A percentile compares a stretch with the other conserved stretches of the same genome.
Conservation (phyloP, 768 basidiomycete genomes). For the Phallus indusiatus region DNA sequence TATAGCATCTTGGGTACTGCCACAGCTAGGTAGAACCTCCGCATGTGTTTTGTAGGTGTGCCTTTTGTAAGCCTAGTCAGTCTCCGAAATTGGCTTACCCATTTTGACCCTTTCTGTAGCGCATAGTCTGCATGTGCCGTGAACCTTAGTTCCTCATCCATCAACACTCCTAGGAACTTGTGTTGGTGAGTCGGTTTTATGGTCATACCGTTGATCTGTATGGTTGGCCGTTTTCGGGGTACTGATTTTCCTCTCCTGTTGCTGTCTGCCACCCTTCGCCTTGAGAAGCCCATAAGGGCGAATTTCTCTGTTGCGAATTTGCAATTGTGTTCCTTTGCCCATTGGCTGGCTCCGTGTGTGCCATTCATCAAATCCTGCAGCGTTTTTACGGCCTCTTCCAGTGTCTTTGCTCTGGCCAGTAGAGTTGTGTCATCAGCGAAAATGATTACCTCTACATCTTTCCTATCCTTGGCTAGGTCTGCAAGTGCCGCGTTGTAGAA, state of each 20-base stretch:
- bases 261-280: background rate
- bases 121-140: background rate
- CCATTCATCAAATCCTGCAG: constrained; percentile 14
- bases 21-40: background rate
- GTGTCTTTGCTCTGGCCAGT: constrained; percentile 6
- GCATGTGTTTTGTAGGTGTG: background rate
- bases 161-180: background rate
- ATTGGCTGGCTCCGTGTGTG: constrained; percentile 17
- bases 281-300: background rate
- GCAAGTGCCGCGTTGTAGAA: constrained; percentile 17
- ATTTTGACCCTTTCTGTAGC: background rate
- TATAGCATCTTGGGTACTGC: constrained; percentile 1
- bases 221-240: background rate
- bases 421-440: constrained; percentile 13
- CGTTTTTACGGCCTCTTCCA: constrained; percentile 12
- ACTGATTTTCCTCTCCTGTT: background rate
- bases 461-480: constrained; percentile 8
- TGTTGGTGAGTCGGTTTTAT: background rate
- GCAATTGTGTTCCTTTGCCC: constrained; percentile 21
- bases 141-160: constrained; percentile 7
- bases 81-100: background rate
- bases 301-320: constrained; percentile 17
- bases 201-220: background rate
- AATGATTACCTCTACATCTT: background rate
- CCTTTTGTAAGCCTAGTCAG: background rate